Percentiles rank a stretch among this genome's conserved stretches.
Evolutionary conservation across 805 yeast genomes (phyloP).

Genomic region (Metschnikowia drakensbergensis): DNA sequence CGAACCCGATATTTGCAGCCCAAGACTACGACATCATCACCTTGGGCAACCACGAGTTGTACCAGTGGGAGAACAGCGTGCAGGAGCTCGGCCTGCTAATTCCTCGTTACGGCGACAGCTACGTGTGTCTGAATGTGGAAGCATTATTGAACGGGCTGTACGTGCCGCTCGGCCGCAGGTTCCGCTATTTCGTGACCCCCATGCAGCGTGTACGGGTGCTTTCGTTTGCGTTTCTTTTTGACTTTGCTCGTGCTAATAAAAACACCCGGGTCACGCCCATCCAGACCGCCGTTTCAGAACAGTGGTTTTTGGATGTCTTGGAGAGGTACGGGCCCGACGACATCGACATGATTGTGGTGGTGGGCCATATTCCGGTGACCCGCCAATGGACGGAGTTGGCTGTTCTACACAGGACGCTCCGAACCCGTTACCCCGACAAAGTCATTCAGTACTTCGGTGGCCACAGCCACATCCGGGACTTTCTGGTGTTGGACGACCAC

Average conservation of each 20-base stretch:
- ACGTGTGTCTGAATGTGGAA: slow-evolving; percentile 71
- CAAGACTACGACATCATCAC: slow-evolving; percentile 75
- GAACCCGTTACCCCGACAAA: slow-evolving; percentile 56
- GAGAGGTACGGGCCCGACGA: slow-evolving; percentile 27
- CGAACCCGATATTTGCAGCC: slow-evolving; percentile 59
- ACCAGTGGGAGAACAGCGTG: slow-evolving; percentile 56
- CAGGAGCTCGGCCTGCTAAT: slow-evolving; percentile 64
- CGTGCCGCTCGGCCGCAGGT: slow-evolving; percentile 63
- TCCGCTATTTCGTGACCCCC: slow-evolving; percentile 61
- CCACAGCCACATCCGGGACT: slow-evolving; percentile 89
- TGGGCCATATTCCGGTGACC: slow-evolving; percentile 70
- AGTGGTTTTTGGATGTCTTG: slow-evolving; percentile 61
- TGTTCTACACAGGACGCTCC: slow-evolving; percentile 45
- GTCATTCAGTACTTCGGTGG: slow-evolving; percentile 90
- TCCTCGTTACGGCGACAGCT: slow-evolving; percentile 56
- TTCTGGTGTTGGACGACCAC: slow-evolving; percentile 57
- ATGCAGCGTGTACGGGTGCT: slow-evolving; percentile 50
- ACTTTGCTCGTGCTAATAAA: slow-evolving; percentile 59
- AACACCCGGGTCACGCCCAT: slow-evolving; percentile 64
- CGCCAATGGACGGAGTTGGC: slow-evolving; percentile 54
- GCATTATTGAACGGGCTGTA: slow-evolving; percentile 25
- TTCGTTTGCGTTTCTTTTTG: slow-evolving; percentile 75
- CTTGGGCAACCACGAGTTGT: slow-evolving; percentile 89
- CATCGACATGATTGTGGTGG: slow-evolving; percentile 64
- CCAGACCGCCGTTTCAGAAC: slow-evolving; percentile 46